These are phyloP conservation scores for Blastocladiella britannica DNA, from an alignment of 192 early-diverging fungal species.

Conservation along the genomic window DNA sequence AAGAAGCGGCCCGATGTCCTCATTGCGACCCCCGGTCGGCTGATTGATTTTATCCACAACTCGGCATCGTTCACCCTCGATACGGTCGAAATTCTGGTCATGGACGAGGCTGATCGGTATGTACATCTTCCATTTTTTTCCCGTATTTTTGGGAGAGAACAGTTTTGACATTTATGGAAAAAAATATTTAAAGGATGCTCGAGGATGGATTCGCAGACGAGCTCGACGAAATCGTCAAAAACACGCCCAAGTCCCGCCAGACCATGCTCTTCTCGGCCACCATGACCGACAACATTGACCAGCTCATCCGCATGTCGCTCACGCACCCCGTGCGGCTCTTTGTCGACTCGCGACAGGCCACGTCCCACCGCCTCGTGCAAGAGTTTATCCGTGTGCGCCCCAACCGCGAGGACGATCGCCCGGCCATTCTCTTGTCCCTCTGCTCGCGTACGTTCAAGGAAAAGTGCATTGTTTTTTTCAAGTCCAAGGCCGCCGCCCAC, in stretches of 20 bases:
- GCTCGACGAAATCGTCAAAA: constrained; percentile 79
- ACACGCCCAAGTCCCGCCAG: constrained; percentile 71
- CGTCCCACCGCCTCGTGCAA: constrained; percentile 58
- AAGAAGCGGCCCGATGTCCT: constrained; percentile 71
- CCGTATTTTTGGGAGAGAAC: constrained; percentile 1
- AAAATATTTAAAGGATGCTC: constrained; percentile 62
- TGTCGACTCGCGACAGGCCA: constrained; percentile 61
- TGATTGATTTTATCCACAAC: constrained; percentile 95
- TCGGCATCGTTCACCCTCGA: constrained; percentile 71
- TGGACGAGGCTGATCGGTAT: constrained; percentile 93
- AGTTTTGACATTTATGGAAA: not conserved
- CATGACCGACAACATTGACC: constrained; percentile 96
- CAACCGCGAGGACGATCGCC: constrained; percentile 62
- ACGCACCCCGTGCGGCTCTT: constrained; percentile 72
- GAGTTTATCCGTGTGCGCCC: constrained; percentile 89
- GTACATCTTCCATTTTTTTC: not conserved
- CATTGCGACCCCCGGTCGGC: constrained; percentile 91
- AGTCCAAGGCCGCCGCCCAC: constrained; percentile 82
- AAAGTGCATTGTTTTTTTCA: constrained; percentile 80
- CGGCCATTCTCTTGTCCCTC: constrained; percentile 66
- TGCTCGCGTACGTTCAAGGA: constrained; percentile 59
- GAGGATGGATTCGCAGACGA: constrained; percentile 96
- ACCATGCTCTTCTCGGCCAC: constrained; percentile 99
- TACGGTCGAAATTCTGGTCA: constrained; percentile 80
- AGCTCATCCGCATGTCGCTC: constrained; percentile 81